These are phyloP conservation scores for Scheffersomyces stambukii DNA, from an alignment of 1,139 yeast genomes.

Conservation along the genomic window DNA sequence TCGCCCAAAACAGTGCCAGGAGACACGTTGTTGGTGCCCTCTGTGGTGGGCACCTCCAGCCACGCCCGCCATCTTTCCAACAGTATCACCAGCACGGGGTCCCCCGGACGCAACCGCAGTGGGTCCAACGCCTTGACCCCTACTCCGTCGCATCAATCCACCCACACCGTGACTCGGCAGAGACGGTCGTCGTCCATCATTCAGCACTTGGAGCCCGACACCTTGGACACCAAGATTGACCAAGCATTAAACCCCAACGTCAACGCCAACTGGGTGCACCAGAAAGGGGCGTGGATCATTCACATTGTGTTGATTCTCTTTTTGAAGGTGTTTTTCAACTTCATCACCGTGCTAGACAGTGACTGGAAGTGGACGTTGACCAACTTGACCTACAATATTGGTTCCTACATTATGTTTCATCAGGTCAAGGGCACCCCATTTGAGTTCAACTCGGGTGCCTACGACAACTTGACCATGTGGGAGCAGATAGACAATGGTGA, in stretches of 20 bases:
- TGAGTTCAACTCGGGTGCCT: slow-evolving; percentile 95
- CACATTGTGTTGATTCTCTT: slow-evolving; percentile 79
- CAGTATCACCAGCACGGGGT: slow-evolving; percentile 3
- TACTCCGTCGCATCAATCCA: slow-evolving; percentile 21
- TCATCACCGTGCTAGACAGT: slow-evolving; percentile 63
- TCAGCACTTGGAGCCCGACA: slow-evolving; percentile 89
- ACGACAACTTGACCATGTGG: slow-evolving; percentile 97
- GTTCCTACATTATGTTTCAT: slow-evolving; percentile 94
- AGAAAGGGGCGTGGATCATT: slow-evolving; percentile 92
- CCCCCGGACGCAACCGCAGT: slow-evolving; percentile 10
- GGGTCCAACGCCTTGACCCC: slow-evolving; percentile 17
- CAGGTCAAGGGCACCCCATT: slow-evolving; percentile 96
- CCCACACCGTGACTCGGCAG: slow-evolving; percentile 30
- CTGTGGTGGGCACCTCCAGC: too few relatives aligned
- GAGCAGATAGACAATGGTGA: slow-evolving; percentile 97
- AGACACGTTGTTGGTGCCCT: too few relatives aligned
- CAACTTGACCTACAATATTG: slow-evolving; percentile 82
- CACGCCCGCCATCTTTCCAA: too few relatives aligned
- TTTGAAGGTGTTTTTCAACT: slow-evolving; percentile 71
- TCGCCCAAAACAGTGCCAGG: too few relatives aligned
- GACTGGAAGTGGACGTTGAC: slow-evolving; percentile 95
- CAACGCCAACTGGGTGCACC: slow-evolving; percentile 95
- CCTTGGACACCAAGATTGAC: slow-evolving; percentile 87
- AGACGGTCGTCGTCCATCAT: slow-evolving; percentile 54
- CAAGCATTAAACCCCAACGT: slow-evolving; percentile 85